Conservation (phyloP, 2,329 filamentous ascomycete genomes). For the Chaetomium globosum region DNA sequence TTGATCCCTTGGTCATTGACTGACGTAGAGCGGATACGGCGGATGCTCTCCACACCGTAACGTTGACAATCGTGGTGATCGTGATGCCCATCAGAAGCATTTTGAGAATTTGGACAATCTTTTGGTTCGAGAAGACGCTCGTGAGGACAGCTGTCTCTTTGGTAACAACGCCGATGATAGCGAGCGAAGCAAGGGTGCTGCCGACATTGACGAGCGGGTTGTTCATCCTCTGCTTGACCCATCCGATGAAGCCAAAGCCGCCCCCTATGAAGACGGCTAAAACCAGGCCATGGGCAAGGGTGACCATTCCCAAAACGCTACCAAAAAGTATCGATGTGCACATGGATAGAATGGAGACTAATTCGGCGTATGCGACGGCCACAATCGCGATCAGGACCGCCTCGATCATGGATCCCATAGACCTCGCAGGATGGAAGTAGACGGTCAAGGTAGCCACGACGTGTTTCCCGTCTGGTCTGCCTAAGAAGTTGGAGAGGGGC, state of each 20-base stretch:
- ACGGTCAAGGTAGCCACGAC: constrained; percentile 91
- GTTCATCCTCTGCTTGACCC: constrained; percentile 79
- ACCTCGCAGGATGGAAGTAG: constrained; percentile 89
- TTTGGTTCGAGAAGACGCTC: constrained; percentile 77
- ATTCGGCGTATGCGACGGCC: constrained; percentile 76
- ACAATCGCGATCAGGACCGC: constrained; percentile 74
- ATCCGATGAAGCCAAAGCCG: constrained; percentile 83
- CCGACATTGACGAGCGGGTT: constrained; percentile 81
- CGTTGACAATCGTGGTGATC: constrained; percentile 71
- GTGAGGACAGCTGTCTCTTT: constrained; percentile 87
- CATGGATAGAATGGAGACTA: constrained; percentile 84
- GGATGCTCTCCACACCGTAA: constrained; percentile 76
- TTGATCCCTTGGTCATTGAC: constrained; percentile 73
- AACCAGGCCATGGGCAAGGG: constrained; percentile 76
- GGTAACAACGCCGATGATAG: constrained; percentile 85
- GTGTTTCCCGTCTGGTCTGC: constrained; percentile 87
- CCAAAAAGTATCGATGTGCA: constrained; percentile 80
- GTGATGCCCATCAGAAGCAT: constrained; percentile 79
- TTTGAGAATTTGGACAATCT: constrained; percentile 79
- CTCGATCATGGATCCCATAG: constrained; percentile 86
- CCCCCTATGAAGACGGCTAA: constrained; percentile 82
- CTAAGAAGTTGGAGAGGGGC: constrained; percentile 71
- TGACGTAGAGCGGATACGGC: constrained; percentile 73
- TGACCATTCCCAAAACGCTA: constrained; percentile 63
- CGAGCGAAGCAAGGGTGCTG: constrained; percentile 82